A percentile compares a stretch with the other conserved stretches of the same genome.
These are phyloP conservation scores for Termitomyces sp. DNA, from an alignment of 768 basidiomycete species.

Conservation along the genomic window DNA sequence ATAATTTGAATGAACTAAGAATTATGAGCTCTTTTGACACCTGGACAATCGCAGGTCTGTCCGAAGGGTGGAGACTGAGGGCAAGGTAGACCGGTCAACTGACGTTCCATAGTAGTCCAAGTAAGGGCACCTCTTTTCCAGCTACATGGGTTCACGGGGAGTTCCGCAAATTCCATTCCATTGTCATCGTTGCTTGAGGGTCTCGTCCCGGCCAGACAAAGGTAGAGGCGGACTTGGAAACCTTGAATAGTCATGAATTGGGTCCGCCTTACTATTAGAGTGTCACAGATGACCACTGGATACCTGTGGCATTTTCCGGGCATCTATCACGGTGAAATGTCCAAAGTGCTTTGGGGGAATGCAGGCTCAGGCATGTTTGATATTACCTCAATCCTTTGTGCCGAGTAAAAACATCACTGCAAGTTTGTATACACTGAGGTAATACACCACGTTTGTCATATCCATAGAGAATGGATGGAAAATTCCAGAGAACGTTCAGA, in stretches of 20 bases:
- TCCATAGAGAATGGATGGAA: neutral
- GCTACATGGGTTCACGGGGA: conserved; percentile 12
- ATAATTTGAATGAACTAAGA: conserved; percentile 7
- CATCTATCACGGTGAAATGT: neutral
- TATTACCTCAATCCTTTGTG: neutral
- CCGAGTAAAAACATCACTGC: neutral
- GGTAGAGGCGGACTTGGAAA: conserved; percentile 9
- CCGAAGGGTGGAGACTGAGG: conserved; percentile 6
- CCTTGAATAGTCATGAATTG: neutral
- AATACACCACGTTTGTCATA: neutral
- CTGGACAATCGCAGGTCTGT: conserved; percentile 11
- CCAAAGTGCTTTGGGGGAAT: neutral
- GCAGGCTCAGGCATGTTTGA: neutral
- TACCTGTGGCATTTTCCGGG: neutral
- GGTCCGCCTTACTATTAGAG: neutral
- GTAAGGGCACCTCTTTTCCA: conserved; percentile 11
- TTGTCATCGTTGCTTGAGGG: conserved; percentile 4
- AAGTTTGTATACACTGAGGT: neutral
- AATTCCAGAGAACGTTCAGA: neutral
- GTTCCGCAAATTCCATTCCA: conserved; percentile 13
- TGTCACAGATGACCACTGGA: neutral
- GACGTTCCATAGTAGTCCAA: conserved; percentile 14
- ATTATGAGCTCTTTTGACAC: conserved; percentile 7
- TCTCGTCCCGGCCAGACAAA: conserved; percentile 14
- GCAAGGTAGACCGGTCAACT: conserved; percentile 9